Evolutionary conservation across 2,329 filamentous ascomycete species (phyloP).

Genomic region (Bipolaris cookei): DNA sequence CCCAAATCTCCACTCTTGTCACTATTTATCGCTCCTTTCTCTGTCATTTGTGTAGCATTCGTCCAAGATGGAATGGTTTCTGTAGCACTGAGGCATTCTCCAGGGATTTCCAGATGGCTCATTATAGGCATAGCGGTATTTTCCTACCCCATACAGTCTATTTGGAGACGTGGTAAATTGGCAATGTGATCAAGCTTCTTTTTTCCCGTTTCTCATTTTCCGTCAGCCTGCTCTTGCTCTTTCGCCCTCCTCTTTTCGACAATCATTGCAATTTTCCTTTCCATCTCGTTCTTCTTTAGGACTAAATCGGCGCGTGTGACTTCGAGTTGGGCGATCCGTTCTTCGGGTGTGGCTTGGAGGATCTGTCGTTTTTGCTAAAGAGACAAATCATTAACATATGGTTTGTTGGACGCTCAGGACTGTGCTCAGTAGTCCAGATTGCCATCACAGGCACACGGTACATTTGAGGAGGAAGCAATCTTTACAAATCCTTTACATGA

Average conservation of each 20-base stretch:
- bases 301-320: constrained; percentile 57
- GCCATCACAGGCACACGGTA: neutral
- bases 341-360: constrained; percentile 59
- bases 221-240: constrained; percentile 16
- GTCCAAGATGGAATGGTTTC: neutral
- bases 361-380: constrained; percentile 54
- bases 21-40: no score
- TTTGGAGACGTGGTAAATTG: neutral
- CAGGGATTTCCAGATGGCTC: neutral
- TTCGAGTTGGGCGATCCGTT: constrained; percentile 63
- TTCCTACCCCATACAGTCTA: neutral
- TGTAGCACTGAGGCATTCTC: neutral
- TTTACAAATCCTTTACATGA: neutral
- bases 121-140: neutral
- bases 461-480: neutral
- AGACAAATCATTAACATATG: neutral
- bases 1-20: neutral
- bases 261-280: constrained; percentile 59
- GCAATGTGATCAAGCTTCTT: neutral
- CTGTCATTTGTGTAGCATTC: neutral
- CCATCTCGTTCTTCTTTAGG: constrained; percentile 59
- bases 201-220: constrained; percentile 16
- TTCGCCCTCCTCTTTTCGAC: constrained; percentile 24
- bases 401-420: neutral
- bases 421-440: no score